These are phyloP conservation scores for Calonectria crousiana DNA, from an alignment of 2,329 filamentous ascomycete genomes.

Conservation along the genomic window DNA sequence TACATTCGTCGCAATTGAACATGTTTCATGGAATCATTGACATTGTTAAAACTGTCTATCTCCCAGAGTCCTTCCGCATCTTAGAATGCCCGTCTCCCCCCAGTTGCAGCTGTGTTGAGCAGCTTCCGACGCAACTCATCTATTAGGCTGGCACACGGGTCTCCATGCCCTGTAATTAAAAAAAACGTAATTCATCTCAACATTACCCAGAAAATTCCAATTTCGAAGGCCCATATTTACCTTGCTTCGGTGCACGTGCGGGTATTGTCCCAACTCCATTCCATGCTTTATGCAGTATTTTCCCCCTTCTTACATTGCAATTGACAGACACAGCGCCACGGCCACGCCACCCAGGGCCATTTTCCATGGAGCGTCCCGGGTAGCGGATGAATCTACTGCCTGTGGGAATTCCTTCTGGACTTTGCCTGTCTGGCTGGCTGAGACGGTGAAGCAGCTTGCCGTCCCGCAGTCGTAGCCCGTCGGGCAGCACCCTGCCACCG, in stretches of 20 bases:
- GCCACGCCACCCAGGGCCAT: conserved; percentile 24
- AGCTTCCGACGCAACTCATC: conserved; percentile 2
- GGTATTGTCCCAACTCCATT: conserved; percentile 17
- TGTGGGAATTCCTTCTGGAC: conserved; percentile 66
- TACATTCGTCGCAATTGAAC: background rate
- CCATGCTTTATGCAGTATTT: conserved; percentile 9
- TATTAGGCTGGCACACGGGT: conserved; percentile 7
- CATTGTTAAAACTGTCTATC: conserved; percentile 6
- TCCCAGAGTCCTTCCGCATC: background rate
- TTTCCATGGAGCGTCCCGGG: conserved; percentile 16
- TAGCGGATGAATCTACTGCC: conserved; percentile 13
- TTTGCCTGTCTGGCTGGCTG: conserved; percentile 65
- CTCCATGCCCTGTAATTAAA: background rate
- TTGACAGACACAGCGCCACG: conserved; percentile 13
- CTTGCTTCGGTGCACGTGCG: background rate
- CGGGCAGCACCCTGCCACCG: conserved; percentile 87
- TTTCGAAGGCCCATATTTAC: background rate
- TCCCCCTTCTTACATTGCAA: background rate
- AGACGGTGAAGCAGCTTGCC: conserved; percentile 74
- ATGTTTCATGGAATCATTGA: background rate
- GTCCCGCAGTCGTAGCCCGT: conserved; percentile 79
- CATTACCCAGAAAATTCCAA: background rate
- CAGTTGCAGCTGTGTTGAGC: background rate
- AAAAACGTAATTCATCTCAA: conserved; percentile 20
- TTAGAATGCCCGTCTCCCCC: background rate